Evolutionary conservation across 371 early-diverging fungal genomes (phyloP).

Genomic region (Mortierella sp.): DNA sequence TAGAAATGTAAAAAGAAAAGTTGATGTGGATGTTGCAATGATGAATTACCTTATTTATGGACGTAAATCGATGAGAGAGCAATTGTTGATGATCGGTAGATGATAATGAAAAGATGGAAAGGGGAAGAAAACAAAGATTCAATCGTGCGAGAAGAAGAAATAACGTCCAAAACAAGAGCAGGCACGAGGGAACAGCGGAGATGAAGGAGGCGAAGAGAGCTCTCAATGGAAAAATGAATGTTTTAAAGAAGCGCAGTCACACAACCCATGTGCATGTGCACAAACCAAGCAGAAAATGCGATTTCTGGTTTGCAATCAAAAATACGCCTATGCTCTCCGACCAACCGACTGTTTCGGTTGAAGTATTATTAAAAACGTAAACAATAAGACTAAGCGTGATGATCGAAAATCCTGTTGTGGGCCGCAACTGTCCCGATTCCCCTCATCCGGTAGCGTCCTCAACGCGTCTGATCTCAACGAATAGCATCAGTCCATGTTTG

Average conservation of each 20-base stretch:
- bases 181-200: not conserved
- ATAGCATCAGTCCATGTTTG: too few species aligned
- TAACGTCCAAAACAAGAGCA: not conserved
- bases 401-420: not conserved
- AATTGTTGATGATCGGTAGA: not conserved
- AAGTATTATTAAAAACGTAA: not conserved
- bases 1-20: not conserved
- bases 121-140: not conserved
- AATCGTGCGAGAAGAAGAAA: not conserved
- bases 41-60: not conserved
- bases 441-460: too few species aligned
- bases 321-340: not conserved
- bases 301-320: not conserved
- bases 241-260: not conserved
- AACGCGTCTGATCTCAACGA: too few species aligned
- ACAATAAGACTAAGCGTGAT: too few species aligned
- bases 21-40: not conserved
- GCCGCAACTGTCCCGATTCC: not conserved
- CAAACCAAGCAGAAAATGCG: not conserved
- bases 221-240: not conserved
- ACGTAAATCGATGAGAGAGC: not conserved
- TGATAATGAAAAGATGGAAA: not conserved
- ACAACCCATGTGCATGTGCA: slow-evolving; percentile 1
- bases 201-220: not conserved
- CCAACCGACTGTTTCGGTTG: not conserved